Percentiles rank a stretch among this genome's conserved stretches.
These are phyloP conservation scores for Hypoxylon sp. DNA, from an alignment of 2,329 filamentous ascomycete genomes.

Conservation along the genomic window DNA sequence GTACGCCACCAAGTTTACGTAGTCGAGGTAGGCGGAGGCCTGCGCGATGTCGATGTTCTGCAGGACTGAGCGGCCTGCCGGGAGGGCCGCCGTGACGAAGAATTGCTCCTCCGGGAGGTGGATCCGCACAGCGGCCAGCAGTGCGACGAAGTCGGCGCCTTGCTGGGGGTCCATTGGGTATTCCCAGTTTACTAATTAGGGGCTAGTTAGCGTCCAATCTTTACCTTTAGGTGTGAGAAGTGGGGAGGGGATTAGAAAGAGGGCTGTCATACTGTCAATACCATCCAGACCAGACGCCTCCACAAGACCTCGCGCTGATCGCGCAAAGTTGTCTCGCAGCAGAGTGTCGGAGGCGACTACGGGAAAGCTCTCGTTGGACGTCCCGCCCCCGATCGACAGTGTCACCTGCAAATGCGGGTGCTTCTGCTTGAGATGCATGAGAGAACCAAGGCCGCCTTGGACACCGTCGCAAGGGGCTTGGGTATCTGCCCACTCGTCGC, in stretches of 20 bases:
- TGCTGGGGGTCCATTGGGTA: slow-evolving; percentile 77
- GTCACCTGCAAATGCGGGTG: slow-evolving; percentile 81
- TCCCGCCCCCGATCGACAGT: slow-evolving; percentile 80
- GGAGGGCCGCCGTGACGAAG: slow-evolving; percentile 79
- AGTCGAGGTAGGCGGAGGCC: slow-evolving; percentile 77
- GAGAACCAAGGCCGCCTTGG: slow-evolving; percentile 78
- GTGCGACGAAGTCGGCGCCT: slow-evolving; percentile 77
- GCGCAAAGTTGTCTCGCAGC: slow-evolving; percentile 77
- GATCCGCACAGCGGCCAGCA: slow-evolving; percentile 76
- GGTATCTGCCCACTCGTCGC: slow-evolving; percentile 83
- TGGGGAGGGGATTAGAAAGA: slow-evolving; percentile 9
- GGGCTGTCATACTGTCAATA: slow-evolving; percentile 75
- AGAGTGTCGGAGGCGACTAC: slow-evolving; percentile 73
- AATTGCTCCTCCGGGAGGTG: slow-evolving; percentile 78
- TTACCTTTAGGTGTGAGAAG: slow-evolving; percentile 11
- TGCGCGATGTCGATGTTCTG: slow-evolving; percentile 76
- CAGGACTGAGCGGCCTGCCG: slow-evolving; percentile 75
- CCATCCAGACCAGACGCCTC: slow-evolving; percentile 80
- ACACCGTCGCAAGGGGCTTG: slow-evolving; percentile 80
- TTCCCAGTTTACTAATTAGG: slow-evolving; percentile 80
- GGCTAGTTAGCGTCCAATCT: slow-evolving; percentile 19
- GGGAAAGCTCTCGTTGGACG: slow-evolving; percentile 76
- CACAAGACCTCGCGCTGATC: slow-evolving; percentile 75
- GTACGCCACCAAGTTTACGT: slow-evolving; percentile 85
- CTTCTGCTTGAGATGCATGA: slow-evolving; percentile 79